These are phyloP conservation scores for Pseudocohnilembus persalinus DNA, from an alignment of 169 alveolate genomes.

Conservation along the genomic window DNA sequence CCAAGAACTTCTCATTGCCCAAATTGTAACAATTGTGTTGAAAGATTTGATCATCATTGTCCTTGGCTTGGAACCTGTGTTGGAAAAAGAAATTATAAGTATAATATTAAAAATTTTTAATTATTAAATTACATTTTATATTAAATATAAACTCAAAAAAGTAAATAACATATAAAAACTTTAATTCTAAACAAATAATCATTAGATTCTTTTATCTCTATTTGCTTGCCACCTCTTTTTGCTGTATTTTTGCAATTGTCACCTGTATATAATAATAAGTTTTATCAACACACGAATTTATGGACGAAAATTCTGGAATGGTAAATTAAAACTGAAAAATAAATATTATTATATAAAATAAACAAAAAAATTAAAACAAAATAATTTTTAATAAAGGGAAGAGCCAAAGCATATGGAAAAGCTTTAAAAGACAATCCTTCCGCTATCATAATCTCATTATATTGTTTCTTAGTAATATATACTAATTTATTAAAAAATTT, in stretches of 20 bases:
- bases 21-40: slow-evolving; percentile 90
- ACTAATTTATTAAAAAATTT: not conserved
- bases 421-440: not conserved
- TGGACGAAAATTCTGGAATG: not conserved
- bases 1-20: slow-evolving; percentile 91
- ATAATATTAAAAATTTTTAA: slow-evolving; percentile 37
- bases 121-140: slow-evolving; percentile 2
- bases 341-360: not conserved
- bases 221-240: not conserved
- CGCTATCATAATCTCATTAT: slow-evolving; percentile 1
- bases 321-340: not conserved
- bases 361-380: not conserved
- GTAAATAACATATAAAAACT: no score
- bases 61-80: slow-evolving; percentile 92
- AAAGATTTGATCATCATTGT: slow-evolving; percentile 93
- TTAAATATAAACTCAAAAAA: not conserved
- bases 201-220: slow-evolving; percentile 15
- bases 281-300: not conserved
- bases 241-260: not conserved
- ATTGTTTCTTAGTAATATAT: slow-evolving; percentile 14
- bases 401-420: not conserved
- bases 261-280: slow-evolving; percentile 5
- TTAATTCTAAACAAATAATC: no score
- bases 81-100: slow-evolving; percentile 88
- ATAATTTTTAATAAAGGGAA: not conserved